These are phyloP conservation scores for Camillea tinctor DNA, from an alignment of 2,329 filamentous ascomycete species.

Conservation along the genomic window DNA sequence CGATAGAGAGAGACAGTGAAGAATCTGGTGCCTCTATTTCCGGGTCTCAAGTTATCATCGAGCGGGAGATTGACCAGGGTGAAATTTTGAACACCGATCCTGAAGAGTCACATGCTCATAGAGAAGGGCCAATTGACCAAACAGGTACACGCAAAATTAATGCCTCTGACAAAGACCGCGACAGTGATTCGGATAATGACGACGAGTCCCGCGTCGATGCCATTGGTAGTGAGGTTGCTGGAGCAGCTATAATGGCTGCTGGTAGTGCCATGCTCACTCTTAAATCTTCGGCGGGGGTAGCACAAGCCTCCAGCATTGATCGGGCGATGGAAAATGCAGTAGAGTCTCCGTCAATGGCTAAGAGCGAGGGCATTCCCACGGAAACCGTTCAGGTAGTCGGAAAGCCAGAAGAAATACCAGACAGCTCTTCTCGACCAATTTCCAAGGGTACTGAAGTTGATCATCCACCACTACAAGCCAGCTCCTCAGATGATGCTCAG, in stretches of 20 bases:
- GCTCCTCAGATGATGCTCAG: not conserved
- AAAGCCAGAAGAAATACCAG: not conserved
- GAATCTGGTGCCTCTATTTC: not conserved
- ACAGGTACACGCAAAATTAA: not conserved
- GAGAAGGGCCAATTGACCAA: not conserved
- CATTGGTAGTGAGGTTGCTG: conserved; percentile 6
- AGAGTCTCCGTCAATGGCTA: not conserved
- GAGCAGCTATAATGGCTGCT: conserved; percentile 6
- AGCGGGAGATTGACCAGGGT: not conserved
- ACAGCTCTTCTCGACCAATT: not conserved
- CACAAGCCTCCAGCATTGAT: not conserved
- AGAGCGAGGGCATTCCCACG: not conserved
- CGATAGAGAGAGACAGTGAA: not conserved
- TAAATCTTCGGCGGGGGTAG: not conserved
- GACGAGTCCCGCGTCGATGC: not conserved
- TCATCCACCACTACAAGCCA: not conserved
- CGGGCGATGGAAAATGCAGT: too few relatives aligned
- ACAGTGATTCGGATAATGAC: not conserved
- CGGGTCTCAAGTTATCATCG: not conserved
- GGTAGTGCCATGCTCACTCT: conserved; percentile 3
- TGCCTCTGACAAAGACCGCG: not conserved
- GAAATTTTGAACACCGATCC: not conserved
- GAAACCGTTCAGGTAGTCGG: not conserved
- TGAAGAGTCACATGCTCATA: not conserved
- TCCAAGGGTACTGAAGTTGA: not conserved